Evolutionary conservation across 306 rosid genomes (phyloP), one percentile per base, ranked within the genome.

Genomic region (Herpetospermum pedunculosum): DNA sequence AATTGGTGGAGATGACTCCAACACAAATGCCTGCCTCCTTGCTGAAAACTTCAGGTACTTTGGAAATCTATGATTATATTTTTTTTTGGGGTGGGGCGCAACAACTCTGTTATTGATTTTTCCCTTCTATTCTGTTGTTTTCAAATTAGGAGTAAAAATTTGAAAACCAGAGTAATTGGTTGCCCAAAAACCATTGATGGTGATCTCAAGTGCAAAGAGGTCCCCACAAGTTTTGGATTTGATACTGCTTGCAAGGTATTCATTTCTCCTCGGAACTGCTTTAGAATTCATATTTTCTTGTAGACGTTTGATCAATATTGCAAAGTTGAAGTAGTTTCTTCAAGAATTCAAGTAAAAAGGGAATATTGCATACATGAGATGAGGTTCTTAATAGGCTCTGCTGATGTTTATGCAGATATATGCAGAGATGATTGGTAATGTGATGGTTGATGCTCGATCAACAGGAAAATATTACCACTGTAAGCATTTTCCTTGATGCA

Each of bases 171-270:
- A 38, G 97, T 95, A 48, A 79, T 95, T 59, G 99, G 99, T 60
- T 95, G 97, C 85, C 99, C 99, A 59, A 95, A 95, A 86, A 95
- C 99, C 62, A 95, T 95, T 47, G 99, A 95, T 64, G 99, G 97
- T 72, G 99, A 91, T 80, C 81, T 95, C 82, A 95, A 94, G 82
- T 80, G 92, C 88, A 95, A 91, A 85, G 99, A 95, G 80, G 99
- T 95, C 72, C 99, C 97, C 63, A 80, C 89, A 48, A 95, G 99
- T 85, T 95, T 91, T 57, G 99, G 99, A 35, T 95, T 95, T 64
- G 99, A 95, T 84, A 95, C 99, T 46, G 99, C 99, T 76, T 95
- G 96, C 97, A 95, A 82, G 99, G 99, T 95, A 23, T 13, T 65
- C 18, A 38, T 5, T 64, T 64, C 48, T 35, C n/a, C 21, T 37